These are phyloP conservation scores for Posidonia australis DNA, from an alignment of 106 monocot genomes.

Conservation along the genomic window DNA sequence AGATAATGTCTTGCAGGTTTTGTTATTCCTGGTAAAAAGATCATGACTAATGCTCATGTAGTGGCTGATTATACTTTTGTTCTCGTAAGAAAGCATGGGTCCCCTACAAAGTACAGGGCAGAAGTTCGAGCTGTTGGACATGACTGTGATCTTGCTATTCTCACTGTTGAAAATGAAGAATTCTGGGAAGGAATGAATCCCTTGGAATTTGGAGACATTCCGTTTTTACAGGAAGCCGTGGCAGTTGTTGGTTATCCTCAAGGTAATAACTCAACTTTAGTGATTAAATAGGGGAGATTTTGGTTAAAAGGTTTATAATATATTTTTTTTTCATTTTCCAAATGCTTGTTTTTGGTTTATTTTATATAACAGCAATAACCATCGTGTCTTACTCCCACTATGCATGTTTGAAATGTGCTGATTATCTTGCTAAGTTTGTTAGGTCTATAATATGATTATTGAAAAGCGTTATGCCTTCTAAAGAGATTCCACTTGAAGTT, in stretches of 20 bases:
- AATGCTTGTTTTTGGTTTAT: neutral
- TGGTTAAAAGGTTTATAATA: neutral
- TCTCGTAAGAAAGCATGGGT: slow-evolving; percentile 97
- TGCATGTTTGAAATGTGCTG: too few species aligned
- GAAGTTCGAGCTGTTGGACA: slow-evolving; percentile 92
- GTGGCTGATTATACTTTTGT: slow-evolving; percentile 95
- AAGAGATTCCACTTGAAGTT: too few species aligned
- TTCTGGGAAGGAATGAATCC: slow-evolving; percentile 97
- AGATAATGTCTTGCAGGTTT: slow-evolving; percentile 51
- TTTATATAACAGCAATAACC: too few species aligned
- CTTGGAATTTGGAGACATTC: slow-evolving; percentile 91
- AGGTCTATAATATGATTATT: too few species aligned
- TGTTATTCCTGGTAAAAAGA: slow-evolving; percentile 65
- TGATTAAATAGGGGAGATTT: too few species aligned
- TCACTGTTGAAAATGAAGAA: slow-evolving; percentile 77
- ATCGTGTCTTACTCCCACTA: too few species aligned
- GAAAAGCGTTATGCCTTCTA: too few species aligned
- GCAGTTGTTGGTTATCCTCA: slow-evolving; percentile 99
- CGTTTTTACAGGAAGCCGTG: slow-evolving; percentile 94
- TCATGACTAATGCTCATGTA: slow-evolving; percentile 97
- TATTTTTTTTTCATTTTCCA: neutral
- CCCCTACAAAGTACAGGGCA: slow-evolving; percentile 88
- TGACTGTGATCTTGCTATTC: slow-evolving; percentile 95
- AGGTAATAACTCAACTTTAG: too few species aligned
- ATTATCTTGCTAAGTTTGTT: too few species aligned